Percentiles rank a stretch among this genome's conserved stretches.
These are phyloP conservation scores for Diplocarpon rosae DNA, from an alignment of 2,329 filamentous ascomycete species.

Conservation along the genomic window DNA sequence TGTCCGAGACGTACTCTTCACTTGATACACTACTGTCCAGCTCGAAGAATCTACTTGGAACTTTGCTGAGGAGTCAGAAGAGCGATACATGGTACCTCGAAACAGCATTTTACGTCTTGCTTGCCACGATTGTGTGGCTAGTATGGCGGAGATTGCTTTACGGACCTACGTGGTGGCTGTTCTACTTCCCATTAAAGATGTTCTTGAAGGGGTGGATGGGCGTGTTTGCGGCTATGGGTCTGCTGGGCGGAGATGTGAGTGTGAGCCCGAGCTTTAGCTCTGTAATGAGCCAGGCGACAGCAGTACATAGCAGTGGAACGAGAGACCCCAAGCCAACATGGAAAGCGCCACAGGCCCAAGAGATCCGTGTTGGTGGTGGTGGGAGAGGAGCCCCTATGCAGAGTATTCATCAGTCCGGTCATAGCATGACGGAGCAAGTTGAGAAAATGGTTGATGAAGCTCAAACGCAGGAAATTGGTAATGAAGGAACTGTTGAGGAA, in stretches of 20 bases:
- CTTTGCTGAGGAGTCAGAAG: slow-evolving; percentile 78
- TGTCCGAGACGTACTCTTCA: slow-evolving; percentile 71
- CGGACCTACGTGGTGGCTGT: slow-evolving; percentile 80
- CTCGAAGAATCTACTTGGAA: slow-evolving; percentile 64
- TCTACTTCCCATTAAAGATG: slow-evolving; percentile 70
- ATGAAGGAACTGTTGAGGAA: slow-evolving; percentile 26
- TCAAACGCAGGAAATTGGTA: slow-evolving; percentile 24
- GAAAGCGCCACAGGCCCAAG: slow-evolving; percentile 30
- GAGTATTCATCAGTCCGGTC: slow-evolving; percentile 13
- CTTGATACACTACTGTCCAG: slow-evolving; percentile 68
- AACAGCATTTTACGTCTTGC: slow-evolving; percentile 73
- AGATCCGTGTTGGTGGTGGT: slow-evolving; percentile 35
- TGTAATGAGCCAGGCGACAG: slow-evolving; percentile 6
- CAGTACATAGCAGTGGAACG: slow-evolving; percentile 17
- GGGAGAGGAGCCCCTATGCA: slow-evolving; percentile 21
- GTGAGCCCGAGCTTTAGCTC: slow-evolving; percentile 16
- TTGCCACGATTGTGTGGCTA: slow-evolving; percentile 72
- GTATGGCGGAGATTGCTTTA: slow-evolving; percentile 77
- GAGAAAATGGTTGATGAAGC: slow-evolving; percentile 39
- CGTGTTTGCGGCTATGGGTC: slow-evolving; percentile 41
- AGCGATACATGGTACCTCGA: slow-evolving; percentile 97
- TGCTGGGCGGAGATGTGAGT: slow-evolving; percentile 18
- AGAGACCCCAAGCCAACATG: slow-evolving; percentile 10
- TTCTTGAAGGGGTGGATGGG: slow-evolving; percentile 48
- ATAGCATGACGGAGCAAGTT: slow-evolving; percentile 40